These are phyloP conservation scores for Ustulina deusta DNA, from an alignment of 2,329 filamentous ascomycete species.

Conservation along the genomic window DNA sequence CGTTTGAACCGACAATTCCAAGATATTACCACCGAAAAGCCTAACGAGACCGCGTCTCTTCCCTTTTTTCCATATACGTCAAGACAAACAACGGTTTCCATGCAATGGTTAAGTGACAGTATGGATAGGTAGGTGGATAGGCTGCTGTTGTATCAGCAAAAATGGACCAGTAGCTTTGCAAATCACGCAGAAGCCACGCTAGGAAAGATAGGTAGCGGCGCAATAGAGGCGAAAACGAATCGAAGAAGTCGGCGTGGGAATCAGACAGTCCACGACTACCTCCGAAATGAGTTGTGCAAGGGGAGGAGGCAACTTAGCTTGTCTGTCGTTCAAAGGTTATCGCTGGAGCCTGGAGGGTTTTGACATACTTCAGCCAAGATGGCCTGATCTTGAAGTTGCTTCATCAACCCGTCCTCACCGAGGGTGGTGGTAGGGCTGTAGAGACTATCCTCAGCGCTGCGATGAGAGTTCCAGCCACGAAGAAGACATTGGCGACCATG, in stretches of 20 bases:
- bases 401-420: slow-evolving; percentile 68
- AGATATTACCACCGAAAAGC: slow-evolving; percentile 59
- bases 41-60: slow-evolving; percentile 64
- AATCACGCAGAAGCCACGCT: too few relatives aligned
- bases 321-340: slow-evolving; percentile 58
- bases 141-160: too few relatives aligned
- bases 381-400: slow-evolving; percentile 71
- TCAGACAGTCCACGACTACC: too few relatives aligned
- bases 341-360: slow-evolving; percentile 73
- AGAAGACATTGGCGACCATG: slow-evolving; percentile 74
- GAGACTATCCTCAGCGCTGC: slow-evolving; percentile 71
- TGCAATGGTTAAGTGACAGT: too few relatives aligned
- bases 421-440: slow-evolving; percentile 65
- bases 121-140: too few relatives aligned
- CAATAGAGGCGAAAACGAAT: too few relatives aligned
- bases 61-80: slow-evolving; percentile 73
- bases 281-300: not conserved
- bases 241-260: too few relatives aligned
- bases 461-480: slow-evolving; percentile 74
- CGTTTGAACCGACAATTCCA: slow-evolving; percentile 62
- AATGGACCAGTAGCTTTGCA: too few relatives aligned
- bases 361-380: slow-evolving; percentile 76
- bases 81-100: slow-evolving; percentile 46
- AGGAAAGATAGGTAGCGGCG: too few relatives aligned
- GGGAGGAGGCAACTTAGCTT: not conserved